Evolutionary conservation across 2,329 filamentous ascomycete genomes (phyloP), one percentile per base, ranked within the genome.

Genomic region (Ascocoryne sarcoides): DNA sequence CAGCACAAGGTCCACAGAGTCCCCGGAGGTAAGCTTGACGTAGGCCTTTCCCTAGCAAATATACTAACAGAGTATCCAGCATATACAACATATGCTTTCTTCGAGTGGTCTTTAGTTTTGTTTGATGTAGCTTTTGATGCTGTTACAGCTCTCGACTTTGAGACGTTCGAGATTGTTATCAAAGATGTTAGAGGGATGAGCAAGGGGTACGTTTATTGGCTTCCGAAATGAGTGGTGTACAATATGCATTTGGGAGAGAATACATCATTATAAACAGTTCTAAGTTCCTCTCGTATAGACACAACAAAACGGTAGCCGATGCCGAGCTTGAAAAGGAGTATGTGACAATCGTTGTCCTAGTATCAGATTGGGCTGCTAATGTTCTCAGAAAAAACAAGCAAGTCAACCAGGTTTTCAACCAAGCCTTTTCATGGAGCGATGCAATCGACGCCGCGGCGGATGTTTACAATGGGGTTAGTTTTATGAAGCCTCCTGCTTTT

Each of bases 191-290:
- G 88, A 68, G 89, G 88, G 50, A 67, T 82, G 60, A 92, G 84
- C 72, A 89, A 90, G 85, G 89, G 90, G 92, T 98, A 98, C 76
- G 92, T 98, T 69, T 78, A 81, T 69, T 83, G 83, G 83, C 88
- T 95, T 75, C 90, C 90, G 55, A 86, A 79, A 70, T 95, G 89
- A 76, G 68, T 52, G 49, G 72, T 75, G 67, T 68, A 71, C 69
- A 71, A 61, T 65, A 62, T 53, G 40, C 49, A 46, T 47, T 46
- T 43, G 40, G 16, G 39, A 20, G 46, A 47, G 37, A 47, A 46
- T 49, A 48, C 40, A 49, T 46, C 16, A 50, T 43, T 46, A 44
- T 54, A 54, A 53, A 52, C 43, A 37, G 41, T 30, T 60, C 57
- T 60, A 48, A 61, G 51, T 28, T 41, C 43, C 59, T 56, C 53